phyloP scores from a whole-genome alignment of 441 rosid species.

The Croton setiger region DNA sequence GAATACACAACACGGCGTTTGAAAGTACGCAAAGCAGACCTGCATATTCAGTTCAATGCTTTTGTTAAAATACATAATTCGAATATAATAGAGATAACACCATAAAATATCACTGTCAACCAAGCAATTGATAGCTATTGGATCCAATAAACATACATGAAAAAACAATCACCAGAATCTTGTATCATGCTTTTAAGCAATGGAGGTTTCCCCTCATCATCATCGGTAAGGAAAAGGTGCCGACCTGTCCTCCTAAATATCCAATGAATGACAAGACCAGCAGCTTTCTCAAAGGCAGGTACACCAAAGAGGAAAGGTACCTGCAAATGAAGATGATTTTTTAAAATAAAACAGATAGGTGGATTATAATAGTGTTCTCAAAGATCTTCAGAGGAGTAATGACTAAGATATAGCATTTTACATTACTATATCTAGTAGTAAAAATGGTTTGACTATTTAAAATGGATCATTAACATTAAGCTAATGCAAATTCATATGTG shows the following conservation, averaged over 20 bases:
- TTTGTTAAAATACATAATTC: slow-evolving; percentile 9
- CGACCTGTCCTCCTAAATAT: slow-evolving; percentile 93
- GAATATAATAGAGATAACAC: slow-evolving; percentile 7
- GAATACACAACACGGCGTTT: slow-evolving; percentile 88
- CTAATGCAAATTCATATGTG: slow-evolving; percentile 5
- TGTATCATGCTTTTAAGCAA: slow-evolving; percentile 74
- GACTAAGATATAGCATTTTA: background rate
- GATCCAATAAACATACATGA: slow-evolving; percentile 52
- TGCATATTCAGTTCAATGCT: slow-evolving; percentile 32
- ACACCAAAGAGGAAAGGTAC: slow-evolving; percentile 98
- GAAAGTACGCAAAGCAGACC: slow-evolving; percentile 81
- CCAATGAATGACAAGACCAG: slow-evolving; percentile 80
- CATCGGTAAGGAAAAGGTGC: slow-evolving; percentile 89
- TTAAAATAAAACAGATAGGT: background rate
- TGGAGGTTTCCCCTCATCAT: slow-evolving; percentile 83
- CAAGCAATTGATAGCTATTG: slow-evolving; percentile 11
- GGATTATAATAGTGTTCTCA: slow-evolving; percentile 11
- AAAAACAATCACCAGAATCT: slow-evolving; percentile 55
- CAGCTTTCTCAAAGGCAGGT: slow-evolving; percentile 81
- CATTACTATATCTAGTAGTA: background rate
- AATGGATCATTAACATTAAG: background rate
- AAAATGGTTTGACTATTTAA: background rate
- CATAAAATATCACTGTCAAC: slow-evolving; percentile 6
- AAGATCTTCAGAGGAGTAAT: background rate
- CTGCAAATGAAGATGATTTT: slow-evolving; percentile 37